phyloP scores from a whole-genome alignment of 371 early-diverging fungal species.

The Mycotypha africana region DNA sequence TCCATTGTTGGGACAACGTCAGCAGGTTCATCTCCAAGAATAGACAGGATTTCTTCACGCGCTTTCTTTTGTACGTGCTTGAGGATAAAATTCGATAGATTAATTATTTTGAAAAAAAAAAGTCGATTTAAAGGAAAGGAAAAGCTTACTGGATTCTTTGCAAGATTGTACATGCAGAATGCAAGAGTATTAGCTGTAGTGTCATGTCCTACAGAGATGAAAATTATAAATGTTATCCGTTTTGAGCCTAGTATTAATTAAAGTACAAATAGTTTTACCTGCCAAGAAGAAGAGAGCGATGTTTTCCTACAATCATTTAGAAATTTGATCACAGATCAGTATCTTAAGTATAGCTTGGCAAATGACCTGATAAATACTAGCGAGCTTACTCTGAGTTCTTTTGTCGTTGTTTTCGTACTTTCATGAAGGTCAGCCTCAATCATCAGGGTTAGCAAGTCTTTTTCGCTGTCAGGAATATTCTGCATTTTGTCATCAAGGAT shows the following conservation, averaged over 20 bases:
- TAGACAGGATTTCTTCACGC: conserved; percentile 33
- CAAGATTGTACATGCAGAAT: conserved; percentile 19
- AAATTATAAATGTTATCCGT: too few relatives aligned
- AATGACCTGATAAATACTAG: too few relatives aligned
- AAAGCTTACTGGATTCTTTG: conserved; percentile 7
- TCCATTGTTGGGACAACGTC: conserved; percentile 40
- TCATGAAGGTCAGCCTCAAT: conserved; percentile 27
- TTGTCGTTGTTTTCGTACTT: conserved; percentile 8
- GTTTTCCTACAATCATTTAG: conserved; percentile 12
- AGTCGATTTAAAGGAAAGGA: background rate
- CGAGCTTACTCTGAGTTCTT: conserved; percentile 19
- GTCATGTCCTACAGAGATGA: conserved; percentile 7
- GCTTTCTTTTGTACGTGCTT: conserved; percentile 36
- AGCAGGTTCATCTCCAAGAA: conserved; percentile 36
- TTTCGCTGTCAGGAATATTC: conserved; percentile 29
- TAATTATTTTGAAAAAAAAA: background rate
- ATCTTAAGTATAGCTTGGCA: too few relatives aligned
- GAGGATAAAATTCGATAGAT: background rate
- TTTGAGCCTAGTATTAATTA: too few relatives aligned
- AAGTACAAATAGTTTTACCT: background rate
- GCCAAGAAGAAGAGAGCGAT: conserved; percentile 14
- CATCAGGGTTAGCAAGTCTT: conserved; percentile 33
- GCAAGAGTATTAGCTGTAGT: conserved; percentile 26
- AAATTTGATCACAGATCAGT: too few relatives aligned
- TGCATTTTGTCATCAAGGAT: background rate